These are phyloP conservation scores for Omphalotus guepiniiformis DNA, from an alignment of 768 basidiomycete species.

Conservation along the genomic window DNA sequence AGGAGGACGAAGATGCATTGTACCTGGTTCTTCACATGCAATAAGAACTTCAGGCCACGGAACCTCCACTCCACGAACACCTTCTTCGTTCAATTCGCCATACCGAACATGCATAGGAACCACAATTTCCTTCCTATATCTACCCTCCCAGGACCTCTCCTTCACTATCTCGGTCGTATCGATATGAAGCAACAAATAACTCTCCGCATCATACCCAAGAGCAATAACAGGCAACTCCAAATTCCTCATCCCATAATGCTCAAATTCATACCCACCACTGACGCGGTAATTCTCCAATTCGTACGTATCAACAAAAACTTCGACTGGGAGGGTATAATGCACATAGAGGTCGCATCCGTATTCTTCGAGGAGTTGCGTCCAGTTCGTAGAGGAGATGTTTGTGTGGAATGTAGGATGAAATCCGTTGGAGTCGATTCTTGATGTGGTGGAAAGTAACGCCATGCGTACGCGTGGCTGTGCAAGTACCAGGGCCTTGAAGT, in stretches of 20 bases:
- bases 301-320: constrained; percentile 44
- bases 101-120: constrained; percentile 47
- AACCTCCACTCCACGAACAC: constrained; percentile 19
- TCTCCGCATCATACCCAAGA: constrained; percentile 19
- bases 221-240: constrained; percentile 44
- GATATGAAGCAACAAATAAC: constrained; percentile 22
- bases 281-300: constrained; percentile 35
- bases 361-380: constrained; percentile 6
- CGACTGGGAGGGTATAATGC: constrained; percentile 33
- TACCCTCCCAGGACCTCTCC: no score
- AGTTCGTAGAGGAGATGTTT: constrained; percentile 17
- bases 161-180: constrained; percentile 4
- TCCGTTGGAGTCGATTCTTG: constrained; percentile 23
- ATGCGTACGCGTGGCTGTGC: neutral
- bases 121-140: no score
- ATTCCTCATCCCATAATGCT: constrained; percentile 37
- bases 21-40: no score
- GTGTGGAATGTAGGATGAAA: constrained; percentile 35
- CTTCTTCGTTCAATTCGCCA: constrained; percentile 22
- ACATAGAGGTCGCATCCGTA: constrained; percentile 39
- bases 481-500: no score
- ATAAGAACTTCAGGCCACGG: constrained; percentile 36
- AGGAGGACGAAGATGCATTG: constrained; percentile 17
- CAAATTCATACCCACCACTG: constrained; percentile 36
- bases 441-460: neutral